Conservation (phyloP, 2,329 filamentous ascomycete genomes). For the Fusarium tjaetaba region DNA sequence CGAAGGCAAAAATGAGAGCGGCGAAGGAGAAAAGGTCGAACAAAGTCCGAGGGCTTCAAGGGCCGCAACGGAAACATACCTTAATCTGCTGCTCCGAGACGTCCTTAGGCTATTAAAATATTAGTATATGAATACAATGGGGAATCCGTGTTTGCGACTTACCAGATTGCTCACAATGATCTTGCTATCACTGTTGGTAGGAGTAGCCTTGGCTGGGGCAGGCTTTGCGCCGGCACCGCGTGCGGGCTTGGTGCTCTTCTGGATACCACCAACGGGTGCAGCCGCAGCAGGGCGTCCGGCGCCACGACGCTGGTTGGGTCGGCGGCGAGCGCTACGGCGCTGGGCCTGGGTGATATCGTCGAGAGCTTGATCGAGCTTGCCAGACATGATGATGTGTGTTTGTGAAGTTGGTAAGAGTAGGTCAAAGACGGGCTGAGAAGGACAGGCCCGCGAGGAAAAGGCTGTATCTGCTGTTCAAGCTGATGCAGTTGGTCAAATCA, state of each 20-base stretch:
- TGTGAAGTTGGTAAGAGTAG: slow-evolving; percentile 16
- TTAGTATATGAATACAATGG: slow-evolving; percentile 56
- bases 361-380: slow-evolving; percentile 95
- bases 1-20: slow-evolving; percentile 49
- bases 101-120: slow-evolving; percentile 79
- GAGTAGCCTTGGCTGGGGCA: slow-evolving; percentile 71
- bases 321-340: slow-evolving; percentile 66
- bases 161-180: slow-evolving; percentile 99
- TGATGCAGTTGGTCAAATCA: slow-evolving; percentile 39
- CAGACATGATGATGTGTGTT: slow-evolving; percentile 73
- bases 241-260: slow-evolving; percentile 75
- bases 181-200: slow-evolving; percentile 81
- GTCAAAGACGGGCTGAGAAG: slow-evolving; percentile 17
- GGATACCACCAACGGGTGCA: slow-evolving; percentile 84
- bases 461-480: slow-evolving; percentile 34
- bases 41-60: slow-evolving; percentile 72
- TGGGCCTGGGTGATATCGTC: slow-evolving; percentile 94
- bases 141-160: slow-evolving; percentile 54
- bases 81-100: slow-evolving; percentile 98
- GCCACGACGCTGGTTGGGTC: slow-evolving; percentile 60
- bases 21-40: slow-evolving; percentile 66
- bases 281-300: slow-evolving; percentile 63
- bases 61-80: slow-evolving; percentile 98
- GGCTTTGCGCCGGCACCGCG: slow-evolving; percentile 69
- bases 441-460: slow-evolving; percentile 12